These are phyloP conservation scores for Pouteria glomerata DNA, from an alignment of 148 eudicot genomes.

Conservation along the genomic window DNA sequence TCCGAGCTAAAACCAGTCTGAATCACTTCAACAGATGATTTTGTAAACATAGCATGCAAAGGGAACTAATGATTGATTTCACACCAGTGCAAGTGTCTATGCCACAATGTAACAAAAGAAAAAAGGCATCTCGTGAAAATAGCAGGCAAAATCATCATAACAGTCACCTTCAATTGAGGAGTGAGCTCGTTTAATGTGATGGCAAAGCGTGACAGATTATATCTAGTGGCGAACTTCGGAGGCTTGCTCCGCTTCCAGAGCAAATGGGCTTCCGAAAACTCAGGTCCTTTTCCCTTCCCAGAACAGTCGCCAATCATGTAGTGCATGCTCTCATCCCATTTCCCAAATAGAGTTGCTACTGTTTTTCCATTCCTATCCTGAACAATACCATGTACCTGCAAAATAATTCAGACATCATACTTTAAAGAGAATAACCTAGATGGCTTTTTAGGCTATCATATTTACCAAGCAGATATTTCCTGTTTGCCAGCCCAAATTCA, in stretches of 20 bases:
- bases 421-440: background rate
- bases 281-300: conserved; percentile 67
- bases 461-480: background rate
- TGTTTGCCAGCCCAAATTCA: conserved; percentile 1
- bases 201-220: conserved; percentile 92
- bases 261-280: conserved; percentile 55
- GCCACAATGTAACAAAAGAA: background rate
- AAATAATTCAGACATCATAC: conserved; percentile 10
- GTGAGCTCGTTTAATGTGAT: conserved; percentile 87
- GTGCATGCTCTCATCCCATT: conserved; percentile 99
- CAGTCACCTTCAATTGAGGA: conserved; percentile 39
- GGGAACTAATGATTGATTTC: background rate
- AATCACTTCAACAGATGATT: background rate
- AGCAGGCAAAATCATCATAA: background rate
- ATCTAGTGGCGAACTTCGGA: conserved; percentile 73
- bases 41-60: background rate
- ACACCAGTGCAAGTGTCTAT: background rate
- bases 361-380: conserved; percentile 90
- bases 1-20: background rate
- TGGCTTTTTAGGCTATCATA: background rate
- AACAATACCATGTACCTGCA: conserved; percentile 89
- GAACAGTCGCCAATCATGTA: conserved; percentile 72
- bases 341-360: conserved; percentile 77
- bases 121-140: background rate
- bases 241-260: conserved; percentile 91